phyloP scores from a whole-genome alignment of 2,329 filamentous ascomycete species.

The Claviceps sorghi region DNA sequence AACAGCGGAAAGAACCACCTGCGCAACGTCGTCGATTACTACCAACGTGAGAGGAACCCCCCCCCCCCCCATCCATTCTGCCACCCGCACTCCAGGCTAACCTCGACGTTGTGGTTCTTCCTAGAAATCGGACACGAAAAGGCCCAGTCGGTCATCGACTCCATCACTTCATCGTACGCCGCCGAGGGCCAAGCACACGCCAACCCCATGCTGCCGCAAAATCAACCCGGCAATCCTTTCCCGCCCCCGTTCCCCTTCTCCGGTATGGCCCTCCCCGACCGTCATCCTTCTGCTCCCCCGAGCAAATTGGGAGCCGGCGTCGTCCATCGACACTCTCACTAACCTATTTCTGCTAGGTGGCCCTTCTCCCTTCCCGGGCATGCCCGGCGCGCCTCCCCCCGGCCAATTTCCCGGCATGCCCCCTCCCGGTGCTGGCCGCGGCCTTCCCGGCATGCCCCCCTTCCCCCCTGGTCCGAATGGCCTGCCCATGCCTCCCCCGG shows the following conservation, averaged over 20 bases:
- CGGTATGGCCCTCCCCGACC: conserved; percentile 24
- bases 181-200: conserved; percentile 78
- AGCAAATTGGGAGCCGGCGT: conserved; percentile 2
- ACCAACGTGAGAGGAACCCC: conserved; percentile 53
- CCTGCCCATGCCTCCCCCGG: conserved; percentile 25
- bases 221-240: conserved; percentile 42
- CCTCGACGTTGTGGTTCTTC: not conserved
- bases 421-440: conserved; percentile 24
- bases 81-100: not conserved
- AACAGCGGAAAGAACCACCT: conserved; percentile 94
- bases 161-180: conserved; percentile 89
- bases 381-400: conserved; percentile 27
- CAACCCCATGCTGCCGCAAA: conserved; percentile 69
- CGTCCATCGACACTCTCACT: not conserved
- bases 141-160: conserved; percentile 95
- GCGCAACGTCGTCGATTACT: conserved; percentile 96
- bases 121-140: conserved; percentile 95
- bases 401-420: conserved; percentile 25
- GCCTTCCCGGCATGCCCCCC: conserved; percentile 30
- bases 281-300: conserved; percentile 14
- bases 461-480: conserved; percentile 26
- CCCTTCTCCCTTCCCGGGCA: conserved; percentile 45
- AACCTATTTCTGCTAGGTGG: conserved; percentile 16
- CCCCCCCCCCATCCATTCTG: not conserved
- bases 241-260: conserved; percentile 49